Base-by-base conservation (phyloP, 805 yeast genomes). In the Candida ortonii region DNA sequence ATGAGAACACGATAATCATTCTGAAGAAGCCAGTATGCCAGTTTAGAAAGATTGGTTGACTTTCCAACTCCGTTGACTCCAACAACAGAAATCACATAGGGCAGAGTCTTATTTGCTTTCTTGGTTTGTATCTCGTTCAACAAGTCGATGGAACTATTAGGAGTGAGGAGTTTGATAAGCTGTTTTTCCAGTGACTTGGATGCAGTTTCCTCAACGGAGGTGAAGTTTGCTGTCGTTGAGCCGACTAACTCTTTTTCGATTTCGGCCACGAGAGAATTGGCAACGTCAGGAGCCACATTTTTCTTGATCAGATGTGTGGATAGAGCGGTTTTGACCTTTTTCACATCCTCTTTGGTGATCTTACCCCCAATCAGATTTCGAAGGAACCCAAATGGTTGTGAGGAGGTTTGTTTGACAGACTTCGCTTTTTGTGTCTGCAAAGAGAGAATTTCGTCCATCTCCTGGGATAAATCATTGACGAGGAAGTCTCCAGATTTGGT, bases 41-140 rank as follows among this genome's bases (percentile, higher is more conserved):
- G 65, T 60, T 90, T 90, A 16, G 97, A 93, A 42, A 90, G 67
- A 53, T 90, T 93, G 2, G 98, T 90, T 0, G 97, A 90, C 60
- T 90, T 90, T 10, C 98, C 98, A 25, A 90, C 98, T 28, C 98
- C 98, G 59, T 90, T 90, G 14, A 90, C 98, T 25, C 98, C 98
- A 16, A 90, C 97, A 15, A 90, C 90, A 1, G 97, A 88, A 37
- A 90, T 86, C n/a, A 90, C 96, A 47, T 86, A 90, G 2, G 98
- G 97, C 7, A 75, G 57, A 5, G 58, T 55, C 7, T 59, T 56
- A 13, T 52, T 54, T 9, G 54, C 46, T 23, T 61, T 62, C 28
- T 65, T 63, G 19, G 64, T 53, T 49, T 82, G 80, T 34, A 93
- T 84, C 50, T 87, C 95, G 46, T 85, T 84, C 22, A 90, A 68